A percentile compares a stretch with the other conserved stretches of the same genome.
These are phyloP conservation scores for Thinopyrum elongatum DNA, from an alignment of 176 grass and related monocot species.

Conservation along the genomic window DNA sequence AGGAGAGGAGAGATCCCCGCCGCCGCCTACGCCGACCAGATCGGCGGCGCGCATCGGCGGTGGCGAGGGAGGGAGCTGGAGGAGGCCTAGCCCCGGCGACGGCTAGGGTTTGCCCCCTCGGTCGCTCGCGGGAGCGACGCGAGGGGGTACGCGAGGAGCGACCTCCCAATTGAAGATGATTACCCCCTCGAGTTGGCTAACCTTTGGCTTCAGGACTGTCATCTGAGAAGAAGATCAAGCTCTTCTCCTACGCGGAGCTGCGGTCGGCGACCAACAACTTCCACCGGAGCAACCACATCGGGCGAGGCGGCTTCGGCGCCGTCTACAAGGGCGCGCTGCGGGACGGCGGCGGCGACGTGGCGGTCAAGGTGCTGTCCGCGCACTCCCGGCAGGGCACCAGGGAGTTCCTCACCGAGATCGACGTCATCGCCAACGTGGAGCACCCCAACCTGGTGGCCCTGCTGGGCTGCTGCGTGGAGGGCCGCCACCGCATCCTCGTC, in stretches of 20 bases:
- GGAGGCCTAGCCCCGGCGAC: too few relatives aligned
- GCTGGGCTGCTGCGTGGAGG: not conserved
- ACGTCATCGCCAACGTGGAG: conserved; percentile 9
- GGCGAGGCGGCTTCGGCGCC: conserved; percentile 28
- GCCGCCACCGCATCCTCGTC: not conserved
- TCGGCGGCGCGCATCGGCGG: too few relatives aligned
- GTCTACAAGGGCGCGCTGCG: conserved; percentile 29
- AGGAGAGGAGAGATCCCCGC: too few relatives aligned
- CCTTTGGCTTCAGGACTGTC: not conserved
- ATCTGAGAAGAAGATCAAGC: conserved; percentile 19
- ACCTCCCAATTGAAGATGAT: too few relatives aligned
- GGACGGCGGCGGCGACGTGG: conserved; percentile 8
- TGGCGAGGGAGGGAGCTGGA: too few relatives aligned
- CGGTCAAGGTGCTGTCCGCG: not conserved
- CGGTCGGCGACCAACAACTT: conserved; percentile 39
- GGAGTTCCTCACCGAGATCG: conserved; percentile 29
- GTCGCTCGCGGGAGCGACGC: too few relatives aligned
- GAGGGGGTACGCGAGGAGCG: too few relatives aligned
- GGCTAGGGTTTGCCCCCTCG: too few relatives aligned
- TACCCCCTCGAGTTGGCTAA: too few relatives aligned
- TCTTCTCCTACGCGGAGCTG: conserved; percentile 34
- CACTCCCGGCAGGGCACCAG: conserved; percentile 3
- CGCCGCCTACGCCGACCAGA: too few relatives aligned
- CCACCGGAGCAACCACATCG: conserved; percentile 15
- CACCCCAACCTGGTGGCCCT: conserved; percentile 23